phyloP scores from a whole-genome alignment of 1,284 basidiomycete species.

The Irpex sp. region DNA sequence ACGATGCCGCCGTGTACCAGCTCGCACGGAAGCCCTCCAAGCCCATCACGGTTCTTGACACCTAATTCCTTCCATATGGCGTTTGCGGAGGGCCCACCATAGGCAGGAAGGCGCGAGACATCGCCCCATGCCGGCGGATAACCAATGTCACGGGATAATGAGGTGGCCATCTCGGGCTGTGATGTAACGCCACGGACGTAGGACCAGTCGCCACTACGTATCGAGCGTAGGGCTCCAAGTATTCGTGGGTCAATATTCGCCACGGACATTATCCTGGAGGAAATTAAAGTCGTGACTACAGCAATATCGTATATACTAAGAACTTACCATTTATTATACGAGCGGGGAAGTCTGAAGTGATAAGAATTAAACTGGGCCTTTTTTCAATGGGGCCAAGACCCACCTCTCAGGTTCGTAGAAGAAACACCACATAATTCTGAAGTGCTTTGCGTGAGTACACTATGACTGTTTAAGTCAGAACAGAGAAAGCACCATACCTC shows the following conservation, averaged over 20 bases:
- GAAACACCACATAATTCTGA: conserved; percentile 85
- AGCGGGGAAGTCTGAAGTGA: conserved; percentile 57
- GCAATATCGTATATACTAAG: neutral
- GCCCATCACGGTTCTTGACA: conserved; percentile 42
- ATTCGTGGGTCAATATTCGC: conserved; percentile 65
- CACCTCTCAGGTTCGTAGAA: conserved; percentile 72
- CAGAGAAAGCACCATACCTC: conserved; percentile 42
- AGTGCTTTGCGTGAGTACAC: conserved; percentile 2
- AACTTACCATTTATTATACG: conserved; percentile 65
- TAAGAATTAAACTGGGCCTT: neutral
- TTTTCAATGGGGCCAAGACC: neutral
- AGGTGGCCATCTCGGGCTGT: conserved; percentile 37
- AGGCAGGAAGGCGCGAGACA: conserved; percentile 51
- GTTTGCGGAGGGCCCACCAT: conserved; percentile 50
- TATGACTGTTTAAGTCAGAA: neutral
- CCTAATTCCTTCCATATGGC: conserved; percentile 51
- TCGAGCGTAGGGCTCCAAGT: conserved; percentile 45
- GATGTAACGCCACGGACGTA: conserved; percentile 43
- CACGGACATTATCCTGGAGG: conserved; percentile 56
- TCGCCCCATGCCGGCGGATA: conserved; percentile 62
- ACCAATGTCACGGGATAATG: conserved; percentile 52
- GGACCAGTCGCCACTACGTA: conserved; percentile 54
- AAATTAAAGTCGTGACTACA: neutral
- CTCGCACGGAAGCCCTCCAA: conserved; percentile 73
- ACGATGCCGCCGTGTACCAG: conserved; percentile 59